These are phyloP conservation scores for Geum urbanum DNA, from an alignment of 306 rosid species.

Conservation along the genomic window DNA sequence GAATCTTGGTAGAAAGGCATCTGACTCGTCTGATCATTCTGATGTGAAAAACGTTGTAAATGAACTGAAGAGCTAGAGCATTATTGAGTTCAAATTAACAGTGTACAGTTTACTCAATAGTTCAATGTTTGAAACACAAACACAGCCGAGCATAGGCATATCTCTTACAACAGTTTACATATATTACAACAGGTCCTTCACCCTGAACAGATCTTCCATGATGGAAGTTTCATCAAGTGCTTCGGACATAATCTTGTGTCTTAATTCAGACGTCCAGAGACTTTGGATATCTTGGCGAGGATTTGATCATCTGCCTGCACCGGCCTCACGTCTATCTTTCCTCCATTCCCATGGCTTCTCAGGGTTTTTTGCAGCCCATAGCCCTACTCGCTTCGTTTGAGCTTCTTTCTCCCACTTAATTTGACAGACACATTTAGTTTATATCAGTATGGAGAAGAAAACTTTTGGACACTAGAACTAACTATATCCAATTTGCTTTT, in stretches of 20 bases:
- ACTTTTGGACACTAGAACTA: background rate
- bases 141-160: background rate
- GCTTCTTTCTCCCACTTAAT: conserved; percentile 77
- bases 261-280: background rate
- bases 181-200: background rate
- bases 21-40: too few species aligned
- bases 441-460: background rate
- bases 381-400: conserved; percentile 56
- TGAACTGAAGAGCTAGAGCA: too few species aligned
- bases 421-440: background rate
- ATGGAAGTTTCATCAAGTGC: too few species aligned
- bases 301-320: conserved; percentile 21
- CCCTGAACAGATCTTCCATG: background rate
- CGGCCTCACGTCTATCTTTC: conserved; percentile 35
- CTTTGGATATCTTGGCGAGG: too few species aligned
- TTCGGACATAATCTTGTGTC: background rate
- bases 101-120: background rate
- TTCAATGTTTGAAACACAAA: background rate
- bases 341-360: conserved; percentile 99
- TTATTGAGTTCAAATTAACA: too few species aligned
- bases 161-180: background rate
- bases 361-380: conserved; percentile 86
- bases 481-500: too few species aligned
- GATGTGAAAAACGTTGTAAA: too few species aligned
- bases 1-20: too few species aligned